Percentiles rank a stretch among this genome's conserved stretches.
Evolutionary conservation across 495 filamentous ascomycete species (phyloP).

Genomic region (Xylaria scruposa): DNA sequence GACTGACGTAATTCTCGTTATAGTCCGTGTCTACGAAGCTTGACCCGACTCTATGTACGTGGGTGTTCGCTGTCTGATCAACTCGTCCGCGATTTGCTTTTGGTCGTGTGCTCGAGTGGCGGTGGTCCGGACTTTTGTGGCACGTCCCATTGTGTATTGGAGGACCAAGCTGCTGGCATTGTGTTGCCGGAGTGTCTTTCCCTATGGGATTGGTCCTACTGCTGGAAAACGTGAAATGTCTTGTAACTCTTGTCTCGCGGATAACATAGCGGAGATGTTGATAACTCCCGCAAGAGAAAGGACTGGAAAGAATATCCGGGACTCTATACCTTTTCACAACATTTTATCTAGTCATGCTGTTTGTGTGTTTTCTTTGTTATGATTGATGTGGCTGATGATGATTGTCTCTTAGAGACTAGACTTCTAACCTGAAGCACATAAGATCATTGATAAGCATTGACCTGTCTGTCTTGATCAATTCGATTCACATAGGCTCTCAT

Average conservation of each 20-base stretch:
- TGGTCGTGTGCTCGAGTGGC: not conserved
- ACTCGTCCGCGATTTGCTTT: not conserved
- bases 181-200: slow-evolving; percentile 7
- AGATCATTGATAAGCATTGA: no score
- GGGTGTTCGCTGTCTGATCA: no score
- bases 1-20: no score
- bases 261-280: not conserved
- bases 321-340: not conserved
- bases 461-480: no score
- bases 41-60: no score
- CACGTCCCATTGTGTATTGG: not conserved
- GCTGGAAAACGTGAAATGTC: not conserved
- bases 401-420: not conserved
- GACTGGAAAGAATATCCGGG: not conserved
- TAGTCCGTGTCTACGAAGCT: no score
- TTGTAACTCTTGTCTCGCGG: not conserved
- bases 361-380: not conserved
- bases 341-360: not conserved
- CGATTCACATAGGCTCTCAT: not conserved
- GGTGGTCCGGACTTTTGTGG: not conserved
- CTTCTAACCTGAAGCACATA: no score
- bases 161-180: slow-evolving; percentile 8
- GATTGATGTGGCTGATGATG: not conserved
- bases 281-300: not conserved
- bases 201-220: not conserved